Percentiles rank a stretch among this genome's conserved stretches.
phyloP scores from a whole-genome alignment of 345 rosid species.

The Eucalyptus grandis region DNA sequence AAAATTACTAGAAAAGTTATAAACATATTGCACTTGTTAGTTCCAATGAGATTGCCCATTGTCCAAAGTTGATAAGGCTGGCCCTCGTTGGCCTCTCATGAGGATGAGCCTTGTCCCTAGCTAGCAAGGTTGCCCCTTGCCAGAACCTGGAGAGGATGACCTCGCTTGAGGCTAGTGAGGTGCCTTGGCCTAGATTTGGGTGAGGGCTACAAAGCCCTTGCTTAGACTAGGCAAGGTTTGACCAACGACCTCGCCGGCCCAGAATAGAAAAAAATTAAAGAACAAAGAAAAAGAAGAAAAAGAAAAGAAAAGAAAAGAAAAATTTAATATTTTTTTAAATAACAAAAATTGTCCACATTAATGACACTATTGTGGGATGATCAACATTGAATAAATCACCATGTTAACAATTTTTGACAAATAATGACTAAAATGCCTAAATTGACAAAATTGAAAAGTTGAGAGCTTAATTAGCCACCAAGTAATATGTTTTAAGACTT shows the following conservation, averaged over 20 bases:
- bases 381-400: too few species aligned
- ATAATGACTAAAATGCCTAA: not conserved
- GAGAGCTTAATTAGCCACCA: not conserved
- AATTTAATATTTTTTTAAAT: too few species aligned
- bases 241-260: accelerated
- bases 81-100: too few species aligned
- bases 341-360: not conserved
- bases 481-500: not conserved
- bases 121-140: not conserved
- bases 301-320: not conserved
- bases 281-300: not conserved
- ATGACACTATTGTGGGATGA: accelerated
- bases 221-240: not conserved
- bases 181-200: not conserved
- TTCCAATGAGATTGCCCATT: accelerated
- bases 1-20: not conserved
- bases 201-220: not conserved
- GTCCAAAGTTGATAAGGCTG: too few species aligned
- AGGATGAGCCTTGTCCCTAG: not conserved
- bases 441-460: not conserved
- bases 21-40: too few species aligned
- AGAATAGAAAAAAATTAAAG: not conserved
- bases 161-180: accelerated
- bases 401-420: not conserved
- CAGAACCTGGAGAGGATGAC: accelerated